Conservation (phyloP, 1,139 yeast species). For the Saccharomycopsis hybrid region DNA sequence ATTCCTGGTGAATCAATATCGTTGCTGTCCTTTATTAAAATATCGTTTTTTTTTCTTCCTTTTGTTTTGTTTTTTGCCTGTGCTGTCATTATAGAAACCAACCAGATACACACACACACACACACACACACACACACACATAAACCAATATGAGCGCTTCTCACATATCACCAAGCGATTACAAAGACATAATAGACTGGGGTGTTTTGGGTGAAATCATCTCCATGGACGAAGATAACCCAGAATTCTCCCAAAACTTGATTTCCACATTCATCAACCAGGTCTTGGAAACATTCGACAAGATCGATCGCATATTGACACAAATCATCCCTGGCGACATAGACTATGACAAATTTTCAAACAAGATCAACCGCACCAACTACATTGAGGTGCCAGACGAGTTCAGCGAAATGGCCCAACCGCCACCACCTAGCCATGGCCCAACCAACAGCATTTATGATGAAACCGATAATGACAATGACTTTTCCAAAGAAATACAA, state of each 20-base stretch:
- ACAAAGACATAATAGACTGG: conserved; percentile 43
- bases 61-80: too few species aligned
- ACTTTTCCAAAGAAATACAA: conserved; percentile 17
- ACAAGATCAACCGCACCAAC: conserved; percentile 10
- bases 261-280: conserved; percentile 85
- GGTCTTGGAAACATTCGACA: conserved; percentile 70
- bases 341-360: conserved; percentile 14
- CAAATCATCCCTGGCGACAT: conserved; percentile 20
- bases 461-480: background rate
- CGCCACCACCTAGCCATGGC: conserved; percentile 8
- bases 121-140: too few species aligned
- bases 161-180: background rate
- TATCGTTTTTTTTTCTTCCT: too few species aligned
- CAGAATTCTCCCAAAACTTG: conserved; percentile 70
- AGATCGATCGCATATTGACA: conserved; percentile 54
- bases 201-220: conserved; percentile 78
- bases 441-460: background rate
- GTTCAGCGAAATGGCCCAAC: conserved; percentile 19
- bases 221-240: conserved; percentile 88
- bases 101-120: too few species aligned
- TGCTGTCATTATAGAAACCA: too few species aligned
- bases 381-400: conserved; percentile 17
- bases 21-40: too few species aligned
- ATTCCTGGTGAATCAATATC: too few species aligned
- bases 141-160: too few species aligned